Base-by-base conservation (phyloP, 768 basidiomycete genomes). In the Mycena indigotica region DNA sequence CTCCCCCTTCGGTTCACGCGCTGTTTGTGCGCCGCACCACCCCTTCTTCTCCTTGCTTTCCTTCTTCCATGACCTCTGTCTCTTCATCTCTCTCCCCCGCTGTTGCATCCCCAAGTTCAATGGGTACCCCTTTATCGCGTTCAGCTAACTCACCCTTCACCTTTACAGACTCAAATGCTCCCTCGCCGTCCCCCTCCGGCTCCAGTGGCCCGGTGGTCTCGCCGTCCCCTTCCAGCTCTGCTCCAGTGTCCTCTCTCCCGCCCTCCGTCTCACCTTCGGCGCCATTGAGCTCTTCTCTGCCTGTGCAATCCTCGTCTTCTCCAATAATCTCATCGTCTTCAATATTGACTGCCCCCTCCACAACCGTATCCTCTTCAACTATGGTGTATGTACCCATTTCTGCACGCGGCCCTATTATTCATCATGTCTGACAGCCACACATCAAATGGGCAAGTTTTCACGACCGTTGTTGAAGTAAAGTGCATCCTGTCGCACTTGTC, bases 311-410 rank as follows among this genome's bases (percentile, higher is more conserved):
- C 39, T 58, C 57, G 29, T 59, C 57, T 6, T 41, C 55, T 29
- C 25, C 32, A n/a, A 23, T 16, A 2, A 8, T 54, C 29, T 38
- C 35, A 6, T 58, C 61, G 30, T 50, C 55, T n/a, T 56, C 58
- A 40, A 55, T 50, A 40, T 50, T 63, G 38, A 60, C 62, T 52
- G 50, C 49, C 16, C 55, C 62, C 13, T 63, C 62, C 16, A 50
- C 19, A 16, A 55, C 49, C n/a, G 16, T 30, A 2, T 38, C 53
- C n/a, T 25, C 26, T 15, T 19, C 54, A 2, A 46, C 53, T 19
- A 15, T 52, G 30, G 48, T 41, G 58, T 60, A 52, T n/a, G 29
- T 38, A 6, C 4, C 21, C n/a, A n/a, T 24, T 48, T 28, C 46
- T 26, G 5, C 5, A 24, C 24, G 46, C 46, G 6, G 6, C 4